Base-by-base conservation (phyloP, 257 asterid genomes). In the Solanum rostratum region DNA sequence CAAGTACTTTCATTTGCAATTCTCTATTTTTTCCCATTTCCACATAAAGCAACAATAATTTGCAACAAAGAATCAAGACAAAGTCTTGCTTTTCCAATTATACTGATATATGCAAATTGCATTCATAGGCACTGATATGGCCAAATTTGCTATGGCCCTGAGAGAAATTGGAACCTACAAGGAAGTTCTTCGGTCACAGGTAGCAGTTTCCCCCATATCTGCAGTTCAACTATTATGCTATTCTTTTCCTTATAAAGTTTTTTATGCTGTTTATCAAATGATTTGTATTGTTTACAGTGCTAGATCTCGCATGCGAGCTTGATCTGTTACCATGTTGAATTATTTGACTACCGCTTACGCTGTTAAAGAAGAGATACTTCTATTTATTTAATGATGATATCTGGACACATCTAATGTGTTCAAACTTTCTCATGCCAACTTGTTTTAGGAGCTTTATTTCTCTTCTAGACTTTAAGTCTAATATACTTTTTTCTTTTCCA, bases 121-220 rank as follows among this genome's bases (percentile, higher is more conserved):
- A 86, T 85, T 88, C 81, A 16, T 76, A 97, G 98, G 99, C 83
- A 96, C 98, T 70, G 98, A 95, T 85, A 94, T 97, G 98, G 89
- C 93, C 49, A 94, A 97, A 73, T 95, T 92, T 87, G 95, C 98
- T n/a, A 93, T 92, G 82, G 92, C 95, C 78, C 82, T 97, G 87
- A 93, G 95, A 90, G 99, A 97, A 89, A 93, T 94, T 55, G 99
- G 97, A 91, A 95, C 92, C 45, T 92, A 95, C 93, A 95, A 94
- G 89, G 99, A 97, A 90, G 87, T 91, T 92, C 99, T 97, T 88
- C 97, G 92, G 85, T 90, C 97, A 69, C 92, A 97, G 98, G 99
- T 97, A 80, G 84, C 71, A 53, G 76, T 33, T 81, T 55, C 81
- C 59, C 60, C 55, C 73, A 83, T 84, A 59, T 82, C 37, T 54